Base-by-base conservation (phyloP, 371 early-diverging fungal species). In the Apophysomyces elegans region DNA sequence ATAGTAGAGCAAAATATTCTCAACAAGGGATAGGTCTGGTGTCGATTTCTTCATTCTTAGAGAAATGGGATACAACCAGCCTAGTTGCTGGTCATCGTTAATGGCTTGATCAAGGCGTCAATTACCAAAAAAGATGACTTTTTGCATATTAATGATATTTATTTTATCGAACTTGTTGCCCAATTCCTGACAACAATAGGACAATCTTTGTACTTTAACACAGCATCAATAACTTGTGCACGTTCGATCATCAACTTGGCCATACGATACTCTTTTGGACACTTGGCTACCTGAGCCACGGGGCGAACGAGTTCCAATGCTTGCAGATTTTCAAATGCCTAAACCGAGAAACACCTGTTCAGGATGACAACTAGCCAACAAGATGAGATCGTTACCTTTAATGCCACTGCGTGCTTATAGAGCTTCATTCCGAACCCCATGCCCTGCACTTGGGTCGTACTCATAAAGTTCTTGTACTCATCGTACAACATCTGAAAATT, bases 401-500 rank as follows among this genome's bases (percentile, higher is more conserved):
- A 75, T 5, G 93, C 94, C 5, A 95, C 91, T 1, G 86, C 80
- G 58, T 89, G 90, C 69, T 92, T 93, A 67, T 87, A 90, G 11
- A 93, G 74, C 39, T 87, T 82, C 86, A 92, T 84, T 16, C 90
- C 85, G 45, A 87, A 83, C n/a, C 86, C 86, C 13, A 76, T 69
- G 37, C 84, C 88, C 14, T 80, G 77, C 1, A 80, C 72, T 44
- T 85, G 79, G 3, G 85, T 73, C 62, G 69, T 69, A 47, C 83
- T 86, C 88, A 90, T 84, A 65, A 95, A 93, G 2, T 91, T 88
- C 58, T 90, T 90, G 80, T 94, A 96, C 75, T 92, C 94, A 61
- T 96, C 93, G 71, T 93, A 94, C 1, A 94, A 88, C 94, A 96
- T 96, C 71, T 93, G 94, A 80, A 97, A 97, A 69, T 96, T 97